Evolutionary conservation across 148 eudicot species (phyloP).

Genomic region (Spergularia bocconei): DNA sequence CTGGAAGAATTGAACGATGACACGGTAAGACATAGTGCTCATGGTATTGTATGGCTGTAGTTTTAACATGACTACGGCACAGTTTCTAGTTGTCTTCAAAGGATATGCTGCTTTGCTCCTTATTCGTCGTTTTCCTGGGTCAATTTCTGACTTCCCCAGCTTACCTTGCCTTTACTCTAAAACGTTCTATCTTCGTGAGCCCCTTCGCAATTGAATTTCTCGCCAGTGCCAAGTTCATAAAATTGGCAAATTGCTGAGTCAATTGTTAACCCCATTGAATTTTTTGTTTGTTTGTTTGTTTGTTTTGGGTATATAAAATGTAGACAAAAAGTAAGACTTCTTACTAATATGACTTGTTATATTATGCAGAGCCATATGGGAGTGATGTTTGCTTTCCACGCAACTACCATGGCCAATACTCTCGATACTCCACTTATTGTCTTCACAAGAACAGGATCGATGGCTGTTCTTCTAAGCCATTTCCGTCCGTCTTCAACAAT

Average conservation of each 20-base stretch:
- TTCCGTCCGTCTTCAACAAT: conserved; percentile 80
- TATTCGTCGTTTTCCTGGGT: not conserved
- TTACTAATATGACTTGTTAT: conserved; percentile 10
- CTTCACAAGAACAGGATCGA: conserved; percentile 97
- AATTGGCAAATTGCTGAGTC: not conserved
- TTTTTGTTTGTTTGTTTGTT: conserved; percentile 1
- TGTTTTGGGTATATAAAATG: not conserved
- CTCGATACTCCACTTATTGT: conserved; percentile 85
- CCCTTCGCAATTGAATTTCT: not conserved
- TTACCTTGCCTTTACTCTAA: too few relatives aligned
- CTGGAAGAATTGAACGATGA: too few relatives aligned
- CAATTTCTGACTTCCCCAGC: not conserved
- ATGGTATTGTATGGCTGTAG: too few relatives aligned
- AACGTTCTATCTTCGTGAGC: not conserved
- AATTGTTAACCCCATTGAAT: not conserved
- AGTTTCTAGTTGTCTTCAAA: not conserved
- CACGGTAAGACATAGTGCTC: too few relatives aligned
- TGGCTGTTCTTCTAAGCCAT: conserved; percentile 89
- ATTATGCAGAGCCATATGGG: conserved; percentile 77
- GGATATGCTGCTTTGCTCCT: not conserved
- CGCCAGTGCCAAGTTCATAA: not conserved
- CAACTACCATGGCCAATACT: conserved; percentile 88
- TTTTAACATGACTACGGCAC: too few relatives aligned
- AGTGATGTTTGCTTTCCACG: conserved; percentile 88
- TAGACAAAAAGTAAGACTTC: not conserved